Conservation (phyloP, 495 filamentous ascomycete species). For the Hyphodiscus hymeniophilus region DNA sequence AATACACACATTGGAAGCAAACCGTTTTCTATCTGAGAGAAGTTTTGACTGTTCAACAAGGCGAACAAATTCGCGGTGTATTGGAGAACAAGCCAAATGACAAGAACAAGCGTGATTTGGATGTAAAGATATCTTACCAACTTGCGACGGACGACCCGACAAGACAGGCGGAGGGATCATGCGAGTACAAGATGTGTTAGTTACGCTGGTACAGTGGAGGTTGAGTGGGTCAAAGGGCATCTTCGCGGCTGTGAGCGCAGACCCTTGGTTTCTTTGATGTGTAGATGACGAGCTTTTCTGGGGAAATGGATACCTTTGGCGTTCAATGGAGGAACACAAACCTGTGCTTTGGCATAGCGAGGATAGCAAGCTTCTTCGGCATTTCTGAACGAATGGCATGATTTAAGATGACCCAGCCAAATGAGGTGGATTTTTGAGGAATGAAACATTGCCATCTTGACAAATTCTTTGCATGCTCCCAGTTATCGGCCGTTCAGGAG, state of each 20-base stretch:
- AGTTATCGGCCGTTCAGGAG: too few species aligned
- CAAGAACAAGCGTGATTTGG: constrained; percentile 89
- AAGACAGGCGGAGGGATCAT: constrained; percentile 58
- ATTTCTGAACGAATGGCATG: background rate
- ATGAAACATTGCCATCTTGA: too few species aligned
- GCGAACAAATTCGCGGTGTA: constrained; percentile 61
- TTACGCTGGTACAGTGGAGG: constrained; percentile 1
- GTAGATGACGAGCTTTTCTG: background rate
- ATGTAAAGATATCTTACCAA: constrained; percentile 80
- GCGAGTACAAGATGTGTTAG: constrained; percentile 84
- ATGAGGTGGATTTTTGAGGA: too few species aligned
- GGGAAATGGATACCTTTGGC: too few species aligned
- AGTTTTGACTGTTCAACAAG: constrained; percentile 73
- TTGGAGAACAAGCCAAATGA: constrained; percentile 82
- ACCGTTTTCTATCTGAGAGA: constrained; percentile 86
- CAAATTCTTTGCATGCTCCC: too few species aligned
- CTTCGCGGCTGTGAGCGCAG: constrained; percentile 26
- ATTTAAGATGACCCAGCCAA: too few species aligned
- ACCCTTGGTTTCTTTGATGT: constrained; percentile 15
- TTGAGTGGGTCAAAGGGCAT: constrained; percentile 10
- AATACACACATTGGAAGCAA: constrained; percentile 94
- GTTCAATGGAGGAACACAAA: background rate
- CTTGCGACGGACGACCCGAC: constrained; percentile 66
- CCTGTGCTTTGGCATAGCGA: constrained; percentile 1
- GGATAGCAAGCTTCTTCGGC: background rate